Evolutionary conservation across 2,329 filamentous ascomycete genomes (phyloP), one percentile per base, ranked within the genome.

Genomic region (Cladosporium sp.): DNA sequence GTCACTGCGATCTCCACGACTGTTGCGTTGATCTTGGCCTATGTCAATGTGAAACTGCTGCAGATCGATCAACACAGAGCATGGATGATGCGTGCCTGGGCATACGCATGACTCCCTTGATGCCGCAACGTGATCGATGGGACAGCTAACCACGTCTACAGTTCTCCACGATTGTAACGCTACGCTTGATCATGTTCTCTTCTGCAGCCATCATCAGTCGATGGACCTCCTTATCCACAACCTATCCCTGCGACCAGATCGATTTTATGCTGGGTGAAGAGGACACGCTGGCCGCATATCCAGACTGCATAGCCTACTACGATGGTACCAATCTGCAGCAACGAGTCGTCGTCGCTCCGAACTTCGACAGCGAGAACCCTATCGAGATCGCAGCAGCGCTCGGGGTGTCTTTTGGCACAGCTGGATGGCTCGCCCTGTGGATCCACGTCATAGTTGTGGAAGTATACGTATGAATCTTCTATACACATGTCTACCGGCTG

Each of bases 11-110:
- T 82, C 22, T 66, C 77, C 8, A 80, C 81, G 2, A 66, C 78
- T 0, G 61, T 68, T 1, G 73, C 76, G 9, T 67, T 83, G 34
- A 61, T 65, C 1, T 58, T 85, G 50, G 80, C 82, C 1, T 79
- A 78, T 28, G 73, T 79, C 65, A 84, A 85, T 60, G 78, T 86
- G 67, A 84, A 82, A 67, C 72, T 74, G 3, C 69, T 85, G 2
- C 83, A 86, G 65, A 82, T 88, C 45, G 82, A 85, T 28, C 78
- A 85, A 65, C 84, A 86, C 60, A 76, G 84, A 1, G 81, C 81
- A 3, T 86, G 83, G 83, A 86, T 86, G 83, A 64, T 86, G 40
- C 69, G 84, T 30, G 74, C 59, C 11, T 59, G 51, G 62, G 54
- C 52, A 20, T 63, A 80, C 76, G 77, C 57, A 34, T 17, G 2